A percentile compares a stretch with the other conserved stretches of the same genome.
These are phyloP conservation scores for Helotiales sp. DNA, from an alignment of 2,329 filamentous ascomycete species.

Conservation along the genomic window DNA sequence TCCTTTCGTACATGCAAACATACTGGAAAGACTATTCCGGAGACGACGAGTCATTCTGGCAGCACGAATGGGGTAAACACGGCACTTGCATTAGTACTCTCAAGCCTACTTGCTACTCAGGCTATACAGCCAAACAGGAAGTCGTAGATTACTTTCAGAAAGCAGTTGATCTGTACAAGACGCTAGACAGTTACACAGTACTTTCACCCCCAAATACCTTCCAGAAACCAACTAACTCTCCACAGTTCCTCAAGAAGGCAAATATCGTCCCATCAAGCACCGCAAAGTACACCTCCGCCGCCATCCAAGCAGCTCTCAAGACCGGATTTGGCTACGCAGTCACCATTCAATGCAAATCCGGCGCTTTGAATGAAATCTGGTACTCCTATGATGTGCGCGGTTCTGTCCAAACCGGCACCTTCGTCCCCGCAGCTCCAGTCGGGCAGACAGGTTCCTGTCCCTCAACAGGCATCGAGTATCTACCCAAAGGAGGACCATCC, in stretches of 20 bases:
- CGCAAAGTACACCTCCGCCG: constrained; percentile 49
- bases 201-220: constrained; percentile 14
- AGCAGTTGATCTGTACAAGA: constrained; percentile 69
- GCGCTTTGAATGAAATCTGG: constrained; percentile 57
- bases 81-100: constrained; percentile 74
- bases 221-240: constrained; percentile 57
- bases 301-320: constrained; percentile 51
- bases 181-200: constrained; percentile 66
- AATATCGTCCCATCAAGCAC: constrained; percentile 58
- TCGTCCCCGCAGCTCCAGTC: constrained; percentile 46
- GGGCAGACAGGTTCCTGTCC: constrained; percentile 54
- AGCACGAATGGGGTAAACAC: constrained; percentile 78
- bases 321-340: constrained; percentile 51
- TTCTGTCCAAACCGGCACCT: constrained; percentile 55
- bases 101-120: constrained; percentile 66
- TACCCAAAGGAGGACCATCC: constrained; percentile 52
- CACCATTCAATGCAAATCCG: constrained; percentile 51
- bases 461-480: constrained; percentile 55
- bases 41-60: constrained; percentile 64
- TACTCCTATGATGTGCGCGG: constrained; percentile 59
- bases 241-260: constrained; percentile 60
- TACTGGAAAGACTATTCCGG: constrained; percentile 57
- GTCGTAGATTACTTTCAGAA: constrained; percentile 72
- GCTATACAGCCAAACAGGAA: constrained; percentile 65
- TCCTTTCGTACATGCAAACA: constrained; percentile 69